Base-by-base conservation (phyloP, 257 asterid species). In the Plantago ovata region DNA sequence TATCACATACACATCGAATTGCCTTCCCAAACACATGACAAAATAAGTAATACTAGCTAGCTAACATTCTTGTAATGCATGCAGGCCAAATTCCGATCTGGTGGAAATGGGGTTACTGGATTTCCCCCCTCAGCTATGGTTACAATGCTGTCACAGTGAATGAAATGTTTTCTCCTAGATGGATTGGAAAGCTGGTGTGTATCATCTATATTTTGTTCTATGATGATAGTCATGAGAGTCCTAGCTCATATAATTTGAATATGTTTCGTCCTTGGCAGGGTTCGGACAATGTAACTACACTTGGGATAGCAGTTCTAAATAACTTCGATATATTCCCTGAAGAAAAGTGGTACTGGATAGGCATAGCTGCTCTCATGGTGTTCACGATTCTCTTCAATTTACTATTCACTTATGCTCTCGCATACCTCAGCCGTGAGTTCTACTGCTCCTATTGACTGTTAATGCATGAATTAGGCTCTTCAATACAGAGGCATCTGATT, bases 71-170 rank as follows among this genome's bases (percentile, higher is more conserved):
- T 65, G n/a, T 23, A 23, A n/a, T 62, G 28, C 36, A 13, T 66
- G 53, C 69, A 84, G 89, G 62, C 43, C 44, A 66, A 59, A 77
- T 84, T 55, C 94, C 89, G 8, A 70, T 58, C 38, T 84, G 94
- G 94, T 84, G 86, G 94, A 66, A 75, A 22, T 84, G 94, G 94
- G 89, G 74, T 2, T 77, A 72, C 63, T 84, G 94, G 94, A 15
- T 79, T 57, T 84, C 86, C 32, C 94, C 94, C 38, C 66, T 84
- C 33, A 67, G 77, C 38, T 84, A 84, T 9, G 76, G 67, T 12
- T 81, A 73, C 78, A 84, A 75, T 13, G 82, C 86, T 9, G 13
- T 84, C 44, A 49, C 81, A 7, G 83, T 79, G 20, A 84, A 84
- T 43, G 89, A 84, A 61, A 66, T 81, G 86, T 73, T 72, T 32